phyloP scores from a whole-genome alignment of 495 filamentous ascomycete species.

The Rhizodiscina lignyota region DNA sequence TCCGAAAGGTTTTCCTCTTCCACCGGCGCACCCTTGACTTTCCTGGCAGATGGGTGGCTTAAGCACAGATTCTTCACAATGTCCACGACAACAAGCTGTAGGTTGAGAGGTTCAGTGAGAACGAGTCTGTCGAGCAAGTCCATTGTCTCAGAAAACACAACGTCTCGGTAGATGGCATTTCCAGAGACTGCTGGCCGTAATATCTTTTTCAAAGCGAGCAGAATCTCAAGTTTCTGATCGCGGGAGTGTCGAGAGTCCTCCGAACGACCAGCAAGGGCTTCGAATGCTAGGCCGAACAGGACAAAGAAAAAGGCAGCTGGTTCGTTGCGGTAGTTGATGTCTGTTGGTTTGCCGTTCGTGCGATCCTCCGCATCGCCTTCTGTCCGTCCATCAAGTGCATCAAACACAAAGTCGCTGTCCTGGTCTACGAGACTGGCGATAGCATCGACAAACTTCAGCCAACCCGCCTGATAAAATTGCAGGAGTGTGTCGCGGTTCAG shows the following conservation, averaged over 20 bases:
- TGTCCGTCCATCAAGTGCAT: slow-evolving; percentile 75
- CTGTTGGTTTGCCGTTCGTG: slow-evolving; percentile 29
- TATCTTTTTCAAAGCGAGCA: slow-evolving; percentile 88
- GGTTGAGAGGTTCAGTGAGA: slow-evolving; percentile 70
- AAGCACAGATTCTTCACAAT: slow-evolving; percentile 81
- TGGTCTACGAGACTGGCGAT: slow-evolving; percentile 96
- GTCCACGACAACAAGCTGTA: slow-evolving; percentile 86
- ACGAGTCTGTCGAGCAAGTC: slow-evolving; percentile 87
- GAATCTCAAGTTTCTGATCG: slow-evolving; percentile 74
- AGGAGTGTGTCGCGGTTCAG: slow-evolving; percentile 86
- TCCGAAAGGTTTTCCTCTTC: slow-evolving; percentile 62
- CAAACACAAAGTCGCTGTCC: slow-evolving; percentile 93
- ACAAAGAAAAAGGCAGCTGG: slow-evolving; percentile 99
- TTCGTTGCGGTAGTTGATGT: slow-evolving; percentile 96
- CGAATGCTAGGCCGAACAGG: slow-evolving; percentile 88
- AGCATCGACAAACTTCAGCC: slow-evolving; percentile 91
- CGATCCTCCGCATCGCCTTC: slow-evolving; percentile 30
- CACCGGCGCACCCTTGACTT: slow-evolving; percentile 35
- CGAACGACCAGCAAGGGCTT: slow-evolving; percentile 73
- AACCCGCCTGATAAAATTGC: slow-evolving; percentile 91
- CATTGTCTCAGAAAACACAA: slow-evolving; percentile 94
- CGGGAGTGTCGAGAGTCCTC: slow-evolving; percentile 53
- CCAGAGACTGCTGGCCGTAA: slow-evolving; percentile 87
- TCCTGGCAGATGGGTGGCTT: slow-evolving; percentile 72
- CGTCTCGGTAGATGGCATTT: slow-evolving; percentile 88